phyloP scores from a whole-genome alignment of 495 filamentous ascomycete genomes.

The Aspergillus kassunensis region DNA sequence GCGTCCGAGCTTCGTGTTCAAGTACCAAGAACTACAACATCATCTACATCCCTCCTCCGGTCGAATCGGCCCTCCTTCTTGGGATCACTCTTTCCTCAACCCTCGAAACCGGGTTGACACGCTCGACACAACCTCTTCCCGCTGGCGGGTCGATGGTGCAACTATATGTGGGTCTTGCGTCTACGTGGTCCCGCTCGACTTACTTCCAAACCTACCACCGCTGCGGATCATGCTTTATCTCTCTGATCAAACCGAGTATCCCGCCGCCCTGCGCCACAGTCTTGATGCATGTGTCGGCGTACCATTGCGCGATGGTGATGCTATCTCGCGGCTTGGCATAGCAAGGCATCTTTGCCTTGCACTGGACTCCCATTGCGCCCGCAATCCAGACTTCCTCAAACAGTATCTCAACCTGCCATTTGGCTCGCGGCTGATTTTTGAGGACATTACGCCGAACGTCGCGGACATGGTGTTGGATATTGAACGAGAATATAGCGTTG shows the following conservation, averaged over 20 bases:
- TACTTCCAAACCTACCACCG: constrained; percentile 2
- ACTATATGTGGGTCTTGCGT: constrained; percentile 7
- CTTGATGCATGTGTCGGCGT: constrained; percentile 7
- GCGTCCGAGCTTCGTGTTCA: constrained; percentile 7
- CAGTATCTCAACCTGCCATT: constrained; percentile 4
- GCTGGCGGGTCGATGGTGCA: constrained; percentile 8
- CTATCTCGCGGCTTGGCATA: constrained; percentile 6
- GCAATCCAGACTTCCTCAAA: background rate
- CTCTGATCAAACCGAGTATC: constrained; percentile 5
- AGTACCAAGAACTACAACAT: constrained; percentile 5
- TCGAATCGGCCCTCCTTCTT: constrained; percentile 3
- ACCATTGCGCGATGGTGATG: constrained; percentile 2
- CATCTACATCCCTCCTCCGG: constrained; percentile 3
- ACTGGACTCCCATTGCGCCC: constrained; percentile 4
- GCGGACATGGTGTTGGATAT: background rate
- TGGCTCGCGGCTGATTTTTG: constrained; percentile 4
- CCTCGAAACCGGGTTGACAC: constrained; percentile 5
- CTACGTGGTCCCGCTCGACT: constrained; percentile 1
- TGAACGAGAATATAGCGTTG: background rate
- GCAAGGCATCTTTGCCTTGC: constrained; percentile 7
- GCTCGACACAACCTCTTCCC: constrained; percentile 5
- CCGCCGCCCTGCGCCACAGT: background rate
- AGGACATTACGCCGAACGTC: constrained; percentile 2
- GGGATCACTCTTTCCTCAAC: constrained; percentile 6
- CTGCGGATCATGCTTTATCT: constrained; percentile 2